Evolutionary conservation across 2,329 filamentous ascomycete genomes (phyloP), one percentile per base, ranked within the genome.

Genomic region (Periconia macrospinosa): DNA sequence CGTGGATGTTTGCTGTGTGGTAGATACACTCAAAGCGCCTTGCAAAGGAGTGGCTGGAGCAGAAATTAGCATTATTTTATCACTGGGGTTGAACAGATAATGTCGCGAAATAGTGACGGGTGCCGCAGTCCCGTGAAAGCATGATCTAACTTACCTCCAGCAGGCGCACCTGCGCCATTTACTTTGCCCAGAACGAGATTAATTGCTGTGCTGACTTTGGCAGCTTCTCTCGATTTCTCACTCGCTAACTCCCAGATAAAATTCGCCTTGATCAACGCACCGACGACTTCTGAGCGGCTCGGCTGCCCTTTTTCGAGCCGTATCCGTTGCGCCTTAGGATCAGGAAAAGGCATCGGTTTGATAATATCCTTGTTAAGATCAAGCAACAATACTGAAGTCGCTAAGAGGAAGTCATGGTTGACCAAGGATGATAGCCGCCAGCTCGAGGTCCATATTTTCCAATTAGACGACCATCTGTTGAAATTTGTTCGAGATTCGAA

Each of bases 341-440:
- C 19, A 17, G 42, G 19, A 14, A 19, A 33, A 30, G 56, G 57
- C 14, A 65, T 47, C 7, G 66, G 62, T 10, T 54, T 50, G 1
- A 52, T 44, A 18, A 69, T 40, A 6, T 70, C 68, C 18, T 64
- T 65, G 44, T 72, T 69, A 17, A 78, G 65, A 50, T 80, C 78
- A 2, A 79, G 66, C 37, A 77, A 76, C 3, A 81, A 61, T 18
- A 81, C 71, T 53, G 78, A 80, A 42, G 76, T 76, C 1, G 79
- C 79, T 2, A 80, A 69, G 8, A 81, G 65, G 45, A 81, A 80
- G 54, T 79, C 78, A 51, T 79, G 75, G 2, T 71, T 72, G 47
- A 77, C 69, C 2, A 79, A 57, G 2, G 76, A 76, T 11, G 73
- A 73, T 15, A 79, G 54, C 43, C 78, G 77, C 76, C 76, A 80